Percentiles rank a stretch among this genome's conserved stretches.
Evolutionary conservation across 2,329 filamentous ascomycete species (phyloP).

Genomic region (Ambrosiella beaveri): DNA sequence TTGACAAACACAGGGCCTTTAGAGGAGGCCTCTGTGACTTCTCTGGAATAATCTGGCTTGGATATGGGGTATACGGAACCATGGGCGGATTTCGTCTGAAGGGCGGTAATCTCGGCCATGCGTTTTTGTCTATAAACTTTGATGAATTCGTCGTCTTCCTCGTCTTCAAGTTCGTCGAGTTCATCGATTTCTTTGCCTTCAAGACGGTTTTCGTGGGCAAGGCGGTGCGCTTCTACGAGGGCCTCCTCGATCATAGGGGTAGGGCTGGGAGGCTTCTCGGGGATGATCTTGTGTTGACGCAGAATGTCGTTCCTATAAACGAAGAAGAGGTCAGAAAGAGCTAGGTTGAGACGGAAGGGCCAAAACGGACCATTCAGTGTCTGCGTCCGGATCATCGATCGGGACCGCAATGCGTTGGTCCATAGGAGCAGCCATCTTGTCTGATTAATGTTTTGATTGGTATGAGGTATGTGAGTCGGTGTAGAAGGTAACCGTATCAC

Average conservation of each 20-base stretch:
- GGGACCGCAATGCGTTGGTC: slow-evolving; percentile 60
- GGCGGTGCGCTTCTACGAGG: slow-evolving; percentile 59
- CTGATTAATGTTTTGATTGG: not conserved
- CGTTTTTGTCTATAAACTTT: slow-evolving; percentile 78
- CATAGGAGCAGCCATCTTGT: slow-evolving; percentile 40
- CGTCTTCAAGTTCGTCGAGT: slow-evolving; percentile 80
- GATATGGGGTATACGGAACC: slow-evolving; percentile 86
- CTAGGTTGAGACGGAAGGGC: not conserved
- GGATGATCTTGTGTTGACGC: slow-evolving; percentile 87
- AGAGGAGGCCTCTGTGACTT: slow-evolving; percentile 79
- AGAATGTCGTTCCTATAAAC: slow-evolving; percentile 82
- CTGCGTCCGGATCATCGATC: slow-evolving; percentile 86
- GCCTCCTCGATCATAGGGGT: slow-evolving; percentile 95
- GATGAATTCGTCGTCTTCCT: slow-evolving; percentile 85
- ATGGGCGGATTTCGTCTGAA: slow-evolving; percentile 63
- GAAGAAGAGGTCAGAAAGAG: not conserved
- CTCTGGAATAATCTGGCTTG: slow-evolving; percentile 80
- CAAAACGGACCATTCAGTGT: slow-evolving; percentile 73
- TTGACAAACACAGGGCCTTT: slow-evolving; percentile 58
- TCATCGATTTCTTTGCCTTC: slow-evolving; percentile 93
- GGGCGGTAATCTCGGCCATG: slow-evolving; percentile 58
- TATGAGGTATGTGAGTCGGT: not conserved
- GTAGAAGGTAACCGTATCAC: not conserved
- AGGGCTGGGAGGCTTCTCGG: slow-evolving; percentile 91
- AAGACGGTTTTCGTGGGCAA: slow-evolving; percentile 80